Conservation (phyloP, 352 stramenopile genomes). For the Phytophthora brassicae region DNA sequence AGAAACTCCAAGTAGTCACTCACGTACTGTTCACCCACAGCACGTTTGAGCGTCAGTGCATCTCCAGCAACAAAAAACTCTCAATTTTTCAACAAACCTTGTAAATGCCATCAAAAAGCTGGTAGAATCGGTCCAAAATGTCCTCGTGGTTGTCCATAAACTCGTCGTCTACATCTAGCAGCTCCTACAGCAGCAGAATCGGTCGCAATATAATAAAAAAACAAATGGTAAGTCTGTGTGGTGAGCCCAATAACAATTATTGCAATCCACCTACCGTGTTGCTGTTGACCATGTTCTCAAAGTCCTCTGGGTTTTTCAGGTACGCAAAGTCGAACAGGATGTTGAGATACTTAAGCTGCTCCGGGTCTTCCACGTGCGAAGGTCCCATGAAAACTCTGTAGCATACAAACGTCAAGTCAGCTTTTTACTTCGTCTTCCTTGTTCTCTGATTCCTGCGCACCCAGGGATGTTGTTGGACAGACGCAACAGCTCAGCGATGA, state of each 20-base stretch:
- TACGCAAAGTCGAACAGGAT: conserved; percentile 97
- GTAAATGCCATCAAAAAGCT: conserved; percentile 89
- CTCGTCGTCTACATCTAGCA: conserved; percentile 91
- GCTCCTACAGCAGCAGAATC: conserved; percentile 36
- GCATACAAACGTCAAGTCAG: conserved; percentile 17
- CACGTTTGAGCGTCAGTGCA: not conserved
- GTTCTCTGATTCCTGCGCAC: conserved; percentile 27
- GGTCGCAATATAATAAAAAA: not conserved
- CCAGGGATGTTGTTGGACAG: conserved; percentile 91
- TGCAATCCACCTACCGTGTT: conserved; percentile 61
- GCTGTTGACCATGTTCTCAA: conserved; percentile 92
- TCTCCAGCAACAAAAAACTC: not conserved
- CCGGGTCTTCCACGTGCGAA: conserved; percentile 85
- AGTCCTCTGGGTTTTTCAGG: conserved; percentile 94
- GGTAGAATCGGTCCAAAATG: conserved; percentile 88
- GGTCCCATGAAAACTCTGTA: conserved; percentile 82
- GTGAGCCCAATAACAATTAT: no score
- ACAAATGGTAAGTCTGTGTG: no score
- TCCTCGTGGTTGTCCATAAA: conserved; percentile 90
- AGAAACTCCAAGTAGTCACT: conserved; percentile 92
- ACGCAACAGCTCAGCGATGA: conserved; percentile 92
- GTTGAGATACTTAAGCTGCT: conserved; percentile 90
- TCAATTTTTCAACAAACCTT: conserved; percentile 41
- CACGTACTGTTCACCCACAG: conserved; percentile 72
- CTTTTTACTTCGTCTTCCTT: not conserved